phyloP scores from a whole-genome alignment of 768 basidiomycete species.

The Pulveroboletus ravenelii region DNA sequence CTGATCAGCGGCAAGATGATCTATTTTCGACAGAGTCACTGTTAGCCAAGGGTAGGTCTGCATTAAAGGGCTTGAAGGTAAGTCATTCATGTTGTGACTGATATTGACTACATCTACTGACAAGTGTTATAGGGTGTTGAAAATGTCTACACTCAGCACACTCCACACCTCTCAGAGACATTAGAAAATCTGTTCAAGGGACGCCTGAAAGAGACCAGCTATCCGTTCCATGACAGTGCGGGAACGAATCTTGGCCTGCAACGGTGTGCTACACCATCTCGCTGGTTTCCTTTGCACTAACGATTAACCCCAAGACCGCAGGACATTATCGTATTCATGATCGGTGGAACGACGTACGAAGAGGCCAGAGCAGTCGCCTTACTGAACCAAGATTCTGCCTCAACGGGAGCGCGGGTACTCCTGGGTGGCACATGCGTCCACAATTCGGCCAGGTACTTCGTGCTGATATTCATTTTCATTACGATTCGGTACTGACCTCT shows the following conservation, averaged over 20 bases:
- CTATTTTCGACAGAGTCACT: constrained; percentile 94
- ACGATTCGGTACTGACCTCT: constrained; percentile 6
- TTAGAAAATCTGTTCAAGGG: constrained; percentile 87
- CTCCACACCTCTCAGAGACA: constrained; percentile 89
- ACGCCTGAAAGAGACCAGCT: constrained; percentile 77
- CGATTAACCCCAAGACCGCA: constrained; percentile 59
- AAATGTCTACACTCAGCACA: constrained; percentile 98
- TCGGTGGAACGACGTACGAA: constrained; percentile 95
- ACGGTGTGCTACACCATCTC: constrained; percentile 39
- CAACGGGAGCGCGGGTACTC: constrained; percentile 68
- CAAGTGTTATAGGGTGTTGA: constrained; percentile 74
- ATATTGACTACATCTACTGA: constrained; percentile 4
- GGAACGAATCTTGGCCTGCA: constrained; percentile 69
- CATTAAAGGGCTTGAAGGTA: constrained; percentile 92
- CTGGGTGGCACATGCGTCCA: constrained; percentile 95
- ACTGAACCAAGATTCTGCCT: constrained; percentile 75
- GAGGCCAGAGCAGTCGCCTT: constrained; percentile 83
- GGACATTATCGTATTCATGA: constrained; percentile 94
- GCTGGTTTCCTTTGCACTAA: constrained; percentile 1
- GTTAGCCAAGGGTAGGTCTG: constrained; percentile 89
- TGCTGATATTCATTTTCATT: neutral
- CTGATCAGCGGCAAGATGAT: constrained; percentile 96
- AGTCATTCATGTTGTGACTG: constrained; percentile 3
- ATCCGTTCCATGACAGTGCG: constrained; percentile 79
- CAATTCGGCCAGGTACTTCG: constrained; percentile 80